Conservation (phyloP, 2,329 filamentous ascomycete species). For the Penicillium sp. region DNA sequence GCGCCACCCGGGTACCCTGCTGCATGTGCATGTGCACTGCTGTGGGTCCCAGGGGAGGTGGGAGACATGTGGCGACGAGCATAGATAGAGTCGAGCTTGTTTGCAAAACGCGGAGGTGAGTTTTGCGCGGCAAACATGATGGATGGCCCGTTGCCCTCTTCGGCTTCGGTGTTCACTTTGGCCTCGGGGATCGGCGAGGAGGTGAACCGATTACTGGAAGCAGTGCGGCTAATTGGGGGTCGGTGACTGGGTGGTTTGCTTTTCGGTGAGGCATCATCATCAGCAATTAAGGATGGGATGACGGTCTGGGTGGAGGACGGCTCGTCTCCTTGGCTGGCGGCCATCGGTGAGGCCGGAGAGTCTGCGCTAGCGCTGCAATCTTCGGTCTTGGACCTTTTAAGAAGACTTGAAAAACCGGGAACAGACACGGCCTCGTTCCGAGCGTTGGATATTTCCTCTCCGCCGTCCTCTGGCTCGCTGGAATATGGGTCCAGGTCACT, state of each 20-base stretch:
- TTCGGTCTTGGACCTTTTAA: constrained; percentile 10
- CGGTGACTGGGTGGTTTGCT: constrained; percentile 19
- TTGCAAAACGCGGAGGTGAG: constrained; percentile 33
- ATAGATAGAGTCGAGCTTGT: constrained; percentile 39
- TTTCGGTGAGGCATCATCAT: constrained; percentile 24
- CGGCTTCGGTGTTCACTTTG: constrained; percentile 55
- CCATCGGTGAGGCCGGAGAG: constrained; percentile 4
- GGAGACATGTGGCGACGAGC: constrained; percentile 24
- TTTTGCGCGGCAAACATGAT: constrained; percentile 67
- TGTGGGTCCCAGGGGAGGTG: constrained; percentile 16
- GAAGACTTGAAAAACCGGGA: constrained; percentile 6
- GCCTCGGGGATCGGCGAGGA: constrained; percentile 70
- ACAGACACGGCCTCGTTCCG: constrained; percentile 1
- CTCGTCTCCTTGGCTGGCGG: constrained; percentile 3
- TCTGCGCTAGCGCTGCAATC: constrained; percentile 14
- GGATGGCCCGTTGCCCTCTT: constrained; percentile 61
- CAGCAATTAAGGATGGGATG: constrained; percentile 29
- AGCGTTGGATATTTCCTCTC: constrained; percentile 6
- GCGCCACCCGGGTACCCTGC: constrained; percentile 56
- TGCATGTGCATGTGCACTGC: constrained; percentile 28
- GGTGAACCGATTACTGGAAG: constrained; percentile 54
- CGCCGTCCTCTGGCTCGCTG: constrained; percentile 34
- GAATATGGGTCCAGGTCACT: constrained; percentile 43
- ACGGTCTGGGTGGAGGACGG: constrained; percentile 5
- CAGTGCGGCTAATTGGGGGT: constrained; percentile 29